Evolutionary conservation across 2,329 filamentous ascomycete species (phyloP).

Genomic region (Colletotrichum musicola): DNA sequence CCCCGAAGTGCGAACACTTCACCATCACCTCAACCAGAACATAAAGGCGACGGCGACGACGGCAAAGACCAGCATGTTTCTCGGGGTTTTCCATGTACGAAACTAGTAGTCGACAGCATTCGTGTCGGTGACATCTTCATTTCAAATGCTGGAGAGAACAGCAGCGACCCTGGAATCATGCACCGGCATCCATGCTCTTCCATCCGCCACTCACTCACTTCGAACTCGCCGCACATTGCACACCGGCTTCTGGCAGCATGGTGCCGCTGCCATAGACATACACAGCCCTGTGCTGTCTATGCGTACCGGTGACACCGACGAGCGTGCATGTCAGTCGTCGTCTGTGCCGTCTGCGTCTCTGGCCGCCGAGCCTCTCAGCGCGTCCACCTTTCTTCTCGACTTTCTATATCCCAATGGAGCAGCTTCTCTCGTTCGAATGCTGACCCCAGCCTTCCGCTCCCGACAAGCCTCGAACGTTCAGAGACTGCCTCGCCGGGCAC

Average conservation of each 20-base stretch:
- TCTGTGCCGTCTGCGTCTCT: conserved; percentile 42
- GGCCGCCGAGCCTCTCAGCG: conserved; percentile 50
- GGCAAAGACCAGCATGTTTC: conserved; percentile 27
- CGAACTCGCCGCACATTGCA: conserved; percentile 60
- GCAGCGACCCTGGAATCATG: conserved; percentile 68
- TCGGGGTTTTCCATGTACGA: conserved; percentile 4
- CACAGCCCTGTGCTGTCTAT: conserved; percentile 51
- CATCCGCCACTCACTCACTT: conserved; percentile 49
- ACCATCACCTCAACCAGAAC: neutral
- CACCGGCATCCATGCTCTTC: conserved; percentile 65
- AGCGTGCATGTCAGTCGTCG: conserved; percentile 42
- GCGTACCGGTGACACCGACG: conserved; percentile 41
- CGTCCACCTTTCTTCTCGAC: conserved; percentile 66
- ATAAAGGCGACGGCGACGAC: neutral
- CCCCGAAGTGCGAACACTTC: conserved; percentile 15
- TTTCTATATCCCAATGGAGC: conserved; percentile 67
- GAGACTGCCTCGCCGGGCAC: conserved; percentile 35
- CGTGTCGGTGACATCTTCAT: conserved; percentile 25
- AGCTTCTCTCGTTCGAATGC: conserved; percentile 56
- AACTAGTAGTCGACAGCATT: conserved; percentile 26
- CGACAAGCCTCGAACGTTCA: conserved; percentile 36
- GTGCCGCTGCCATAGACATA: conserved; percentile 63
- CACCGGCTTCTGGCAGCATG: conserved; percentile 67
- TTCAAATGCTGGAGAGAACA: conserved; percentile 70
- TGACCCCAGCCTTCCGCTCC: conserved; percentile 40